Conservation (phyloP, 2,329 filamentous ascomycete species). For the Scedosporium aurantiacum region DNA sequence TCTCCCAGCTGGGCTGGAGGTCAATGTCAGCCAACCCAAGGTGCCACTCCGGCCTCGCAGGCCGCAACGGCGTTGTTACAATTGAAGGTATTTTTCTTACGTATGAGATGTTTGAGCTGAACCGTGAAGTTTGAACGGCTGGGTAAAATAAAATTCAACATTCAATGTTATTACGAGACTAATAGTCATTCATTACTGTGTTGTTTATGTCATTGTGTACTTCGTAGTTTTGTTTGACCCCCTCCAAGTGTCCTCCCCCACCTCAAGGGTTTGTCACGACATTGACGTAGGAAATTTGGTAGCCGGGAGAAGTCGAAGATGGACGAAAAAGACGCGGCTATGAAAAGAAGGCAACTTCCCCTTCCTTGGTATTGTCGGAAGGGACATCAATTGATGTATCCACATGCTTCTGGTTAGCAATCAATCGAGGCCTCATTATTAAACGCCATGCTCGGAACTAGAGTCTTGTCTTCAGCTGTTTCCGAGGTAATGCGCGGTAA, state of each 20-base stretch:
- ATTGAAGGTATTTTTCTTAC: neutral
- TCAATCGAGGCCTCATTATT: neutral
- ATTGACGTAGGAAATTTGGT: neutral
- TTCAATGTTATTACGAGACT: neutral
- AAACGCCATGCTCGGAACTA: neutral
- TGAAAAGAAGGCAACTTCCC: neutral
- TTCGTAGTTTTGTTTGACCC: neutral
- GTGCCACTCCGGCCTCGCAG: neutral
- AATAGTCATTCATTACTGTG: neutral
- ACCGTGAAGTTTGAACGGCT: neutral
- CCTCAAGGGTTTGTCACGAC: neutral
- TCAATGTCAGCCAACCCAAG: no score
- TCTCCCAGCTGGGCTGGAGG: neutral
- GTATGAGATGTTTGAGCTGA: slow-evolving; percentile 2
- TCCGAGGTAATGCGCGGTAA: neutral
- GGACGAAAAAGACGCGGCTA: neutral
- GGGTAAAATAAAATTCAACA: neutral
- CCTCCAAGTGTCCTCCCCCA: no score
- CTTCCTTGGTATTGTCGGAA: neutral
- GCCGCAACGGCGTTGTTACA: neutral
- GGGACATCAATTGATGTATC: neutral
- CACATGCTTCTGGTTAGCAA: neutral
- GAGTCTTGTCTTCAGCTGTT: neutral
- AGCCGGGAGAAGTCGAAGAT: neutral
- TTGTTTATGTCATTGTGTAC: neutral